phyloP scores from a whole-genome alignment of 225 moss, liverwort and hornwort species.

The Takakia lepidozioides region DNA sequence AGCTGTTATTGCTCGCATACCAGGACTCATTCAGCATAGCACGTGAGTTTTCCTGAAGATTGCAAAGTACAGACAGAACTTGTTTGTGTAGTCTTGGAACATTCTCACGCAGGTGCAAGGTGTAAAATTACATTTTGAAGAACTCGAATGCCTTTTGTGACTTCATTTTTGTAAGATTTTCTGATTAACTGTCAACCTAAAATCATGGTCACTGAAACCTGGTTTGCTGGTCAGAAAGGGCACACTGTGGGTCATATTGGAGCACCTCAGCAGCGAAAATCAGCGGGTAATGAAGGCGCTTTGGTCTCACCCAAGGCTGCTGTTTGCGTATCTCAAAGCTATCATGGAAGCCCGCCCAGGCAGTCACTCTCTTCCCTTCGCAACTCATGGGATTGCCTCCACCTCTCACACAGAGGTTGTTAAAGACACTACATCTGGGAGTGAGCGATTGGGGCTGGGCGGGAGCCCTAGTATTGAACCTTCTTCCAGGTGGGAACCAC shows the following conservation, averaged over 20 bases:
- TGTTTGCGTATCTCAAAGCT: constrained; percentile 78
- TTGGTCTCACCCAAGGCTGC: constrained; percentile 52
- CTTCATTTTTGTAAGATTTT: too few species aligned
- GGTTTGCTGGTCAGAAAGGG: constrained; percentile 46
- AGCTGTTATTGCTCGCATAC: constrained; percentile 60
- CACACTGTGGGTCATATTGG: constrained; percentile 63
- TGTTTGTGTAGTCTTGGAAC: too few species aligned
- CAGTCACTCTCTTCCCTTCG: constrained; percentile 19
- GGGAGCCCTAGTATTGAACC: constrained; percentile 10
- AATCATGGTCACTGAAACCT: too few species aligned
- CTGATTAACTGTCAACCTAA: too few species aligned
- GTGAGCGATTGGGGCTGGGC: constrained; percentile 17
- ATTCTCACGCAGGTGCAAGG: too few species aligned
- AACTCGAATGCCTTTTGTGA: too few species aligned
- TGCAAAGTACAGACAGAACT: too few species aligned
- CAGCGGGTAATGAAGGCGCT: constrained; percentile 61
- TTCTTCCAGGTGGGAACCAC: constrained; percentile 32
- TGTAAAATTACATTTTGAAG: too few species aligned
- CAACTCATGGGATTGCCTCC: neutral
- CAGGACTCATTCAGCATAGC: constrained; percentile 67
- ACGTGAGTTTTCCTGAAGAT: constrained; percentile 61
- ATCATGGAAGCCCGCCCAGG: constrained; percentile 82
- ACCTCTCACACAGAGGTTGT: too few species aligned
- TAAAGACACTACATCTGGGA: constrained; percentile 18
- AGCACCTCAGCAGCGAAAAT: constrained; percentile 70